Conservation (phyloP, 768 basidiomycete genomes). For the Leccinum pellstonianum region DNA sequence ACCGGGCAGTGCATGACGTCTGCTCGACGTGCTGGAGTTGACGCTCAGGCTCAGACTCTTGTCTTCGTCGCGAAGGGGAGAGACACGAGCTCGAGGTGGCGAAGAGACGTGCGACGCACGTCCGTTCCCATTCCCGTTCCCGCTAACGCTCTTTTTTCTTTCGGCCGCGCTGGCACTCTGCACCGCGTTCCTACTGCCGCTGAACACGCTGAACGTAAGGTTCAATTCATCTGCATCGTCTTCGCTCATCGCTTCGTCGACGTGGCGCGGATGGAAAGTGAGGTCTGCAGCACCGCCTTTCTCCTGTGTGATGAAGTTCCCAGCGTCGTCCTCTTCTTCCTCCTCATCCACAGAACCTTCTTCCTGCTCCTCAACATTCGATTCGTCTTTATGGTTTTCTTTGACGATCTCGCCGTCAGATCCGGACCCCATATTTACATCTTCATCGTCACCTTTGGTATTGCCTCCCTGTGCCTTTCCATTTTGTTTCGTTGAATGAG, state of each 20-base stretch:
- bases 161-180: constrained; percentile 1
- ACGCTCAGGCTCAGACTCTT: constrained; percentile 13
- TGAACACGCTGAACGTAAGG: constrained; percentile 26
- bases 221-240: constrained; percentile 1
- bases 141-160: not conserved
- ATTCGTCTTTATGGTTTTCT: constrained; percentile 3
- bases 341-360: constrained; percentile 8
- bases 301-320: constrained; percentile 23
- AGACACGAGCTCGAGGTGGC: constrained; percentile 8
- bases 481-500: constrained; percentile 1
- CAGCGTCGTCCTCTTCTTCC: constrained; percentile 16
- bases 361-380: constrained; percentile 1
- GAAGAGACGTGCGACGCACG: constrained; percentile 5
- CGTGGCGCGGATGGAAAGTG: constrained; percentile 11
- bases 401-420: constrained; percentile 20
- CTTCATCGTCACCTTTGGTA: constrained; percentile 10
- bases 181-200: constrained; percentile 1
- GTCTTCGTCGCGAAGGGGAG: constrained; percentile 12
- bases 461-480: constrained; percentile 1
- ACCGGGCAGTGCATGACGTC: constrained; percentile 41
- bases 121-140: constrained; percentile 4
- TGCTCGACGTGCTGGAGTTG: constrained; percentile 14
- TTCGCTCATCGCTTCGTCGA: constrained; percentile 13
- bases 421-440: constrained; percentile 21
- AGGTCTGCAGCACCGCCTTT: constrained; percentile 19